Evolutionary conservation across 768 basidiomycete species (phyloP).

Genomic region (Tricholoma hemisulphureum): DNA sequence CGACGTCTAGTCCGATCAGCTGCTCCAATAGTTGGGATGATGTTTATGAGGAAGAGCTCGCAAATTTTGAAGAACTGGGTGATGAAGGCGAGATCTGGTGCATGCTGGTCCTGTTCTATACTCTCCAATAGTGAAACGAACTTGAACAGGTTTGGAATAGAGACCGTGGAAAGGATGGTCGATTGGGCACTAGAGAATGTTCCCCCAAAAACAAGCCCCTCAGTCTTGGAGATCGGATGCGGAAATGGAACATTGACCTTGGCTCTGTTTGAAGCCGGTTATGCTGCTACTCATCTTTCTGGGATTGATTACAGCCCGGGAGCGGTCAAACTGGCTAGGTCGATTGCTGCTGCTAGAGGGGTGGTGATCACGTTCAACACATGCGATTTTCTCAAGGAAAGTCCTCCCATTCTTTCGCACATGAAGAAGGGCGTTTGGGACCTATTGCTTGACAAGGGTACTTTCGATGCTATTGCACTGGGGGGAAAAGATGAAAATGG

Average conservation of each 20-base stretch:
- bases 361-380: slow-evolving; percentile 50
- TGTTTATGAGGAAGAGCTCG: slow-evolving; percentile 69
- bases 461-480: slow-evolving; percentile 81
- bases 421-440: slow-evolving; percentile 53
- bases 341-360: slow-evolving; percentile 51
- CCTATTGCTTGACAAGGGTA: slow-evolving; percentile 82
- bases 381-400: slow-evolving; percentile 65
- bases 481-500: slow-evolving; percentile 58
- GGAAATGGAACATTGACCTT: slow-evolving; percentile 80
- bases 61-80: slow-evolving; percentile 71
- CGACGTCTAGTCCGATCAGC: slow-evolving; percentile 2
- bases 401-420: slow-evolving; percentile 37
- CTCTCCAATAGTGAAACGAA: not conserved
- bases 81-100: slow-evolving; percentile 88
- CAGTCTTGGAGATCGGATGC: slow-evolving; percentile 72
- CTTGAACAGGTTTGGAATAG: slow-evolving; percentile 69
- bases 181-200: slow-evolving; percentile 62
- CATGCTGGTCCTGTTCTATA: slow-evolving; percentile 13
- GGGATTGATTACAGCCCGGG: slow-evolving; percentile 80
- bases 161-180: slow-evolving; percentile 76
- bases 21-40: slow-evolving; percentile 63
- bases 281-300: slow-evolving; percentile 46
- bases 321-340: slow-evolving; percentile 61
- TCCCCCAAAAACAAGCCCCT: slow-evolving; percentile 46
- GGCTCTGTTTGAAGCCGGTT: slow-evolving; percentile 67